Percentiles rank a stretch among this genome's conserved stretches.
These are phyloP conservation scores for Farysia itapuensis DNA, from an alignment of 1,284 basidiomycete genomes.

Conservation along the genomic window DNA sequence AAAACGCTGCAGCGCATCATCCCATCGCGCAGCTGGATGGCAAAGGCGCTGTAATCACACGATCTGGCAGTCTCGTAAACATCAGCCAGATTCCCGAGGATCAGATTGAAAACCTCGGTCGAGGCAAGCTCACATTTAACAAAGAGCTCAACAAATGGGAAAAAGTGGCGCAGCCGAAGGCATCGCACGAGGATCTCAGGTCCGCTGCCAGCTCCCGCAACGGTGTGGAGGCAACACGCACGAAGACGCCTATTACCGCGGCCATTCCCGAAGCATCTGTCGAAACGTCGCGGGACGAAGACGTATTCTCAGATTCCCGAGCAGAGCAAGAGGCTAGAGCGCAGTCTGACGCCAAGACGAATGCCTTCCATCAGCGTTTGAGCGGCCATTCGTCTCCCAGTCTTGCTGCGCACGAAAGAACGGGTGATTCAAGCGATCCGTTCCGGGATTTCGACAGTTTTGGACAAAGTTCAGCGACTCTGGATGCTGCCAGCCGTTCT, in stretches of 20 bases:
- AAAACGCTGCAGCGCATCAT: slow-evolving; percentile 1
- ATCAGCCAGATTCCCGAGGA: slow-evolving; percentile 42
- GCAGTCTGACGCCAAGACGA: slow-evolving; percentile 9
- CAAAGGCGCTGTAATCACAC: slow-evolving; percentile 34
- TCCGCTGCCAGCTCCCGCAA: slow-evolving; percentile 22
- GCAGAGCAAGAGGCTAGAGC: slow-evolving; percentile 24
- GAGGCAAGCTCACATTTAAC: slow-evolving; percentile 42
- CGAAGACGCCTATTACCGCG: slow-evolving; percentile 18
- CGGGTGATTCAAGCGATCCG: slow-evolving; percentile 39
- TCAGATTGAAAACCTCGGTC: slow-evolving; percentile 32
- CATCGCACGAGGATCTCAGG: slow-evolving; percentile 26
- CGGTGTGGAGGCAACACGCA: slow-evolving; percentile 2
- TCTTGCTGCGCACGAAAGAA: slow-evolving; percentile 11
- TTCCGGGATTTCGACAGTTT: slow-evolving; percentile 45
- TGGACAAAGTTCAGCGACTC: slow-evolving; percentile 37
- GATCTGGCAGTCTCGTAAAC: slow-evolving; percentile 38
- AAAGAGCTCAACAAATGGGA: slow-evolving; percentile 35
- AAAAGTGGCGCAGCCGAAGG: slow-evolving; percentile 15
- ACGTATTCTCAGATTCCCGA: slow-evolving; percentile 28
- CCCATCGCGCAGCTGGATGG: slow-evolving; percentile 30
- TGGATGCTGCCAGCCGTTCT: too few relatives aligned
- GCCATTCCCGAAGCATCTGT: slow-evolving; percentile 29
- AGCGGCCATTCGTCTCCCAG: slow-evolving; percentile 9
- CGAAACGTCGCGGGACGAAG: slow-evolving; percentile 19
- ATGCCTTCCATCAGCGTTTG: slow-evolving; percentile 31